Base-by-base conservation (phyloP, 352 stramenopile species). In the Pseudoperonospora humuli region DNA sequence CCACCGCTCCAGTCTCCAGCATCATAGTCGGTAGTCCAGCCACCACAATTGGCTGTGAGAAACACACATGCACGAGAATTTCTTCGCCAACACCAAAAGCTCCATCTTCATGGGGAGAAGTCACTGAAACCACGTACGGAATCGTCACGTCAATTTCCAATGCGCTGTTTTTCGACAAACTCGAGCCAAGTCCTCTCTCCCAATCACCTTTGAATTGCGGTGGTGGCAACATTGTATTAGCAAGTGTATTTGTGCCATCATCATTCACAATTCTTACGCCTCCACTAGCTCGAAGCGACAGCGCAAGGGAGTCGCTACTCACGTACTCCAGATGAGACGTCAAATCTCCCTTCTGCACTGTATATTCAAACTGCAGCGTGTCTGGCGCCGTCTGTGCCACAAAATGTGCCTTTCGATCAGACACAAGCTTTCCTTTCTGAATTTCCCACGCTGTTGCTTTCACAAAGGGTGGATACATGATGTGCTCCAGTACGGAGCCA, bases 51-150 rank as follows among this genome's bases (percentile, higher is more conserved):
- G 82, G 61, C 7, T 72, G 44, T 0, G 75, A 84, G 28, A 91
- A 92, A n/a, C 42, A n/a, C 1, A 93, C 70, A n/a, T 75, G 64
- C 13, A 93, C 67, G 28, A 75, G 21, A 41, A 92, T 83, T 19
- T 66, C 55, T 48, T 88, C 57, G 20, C 82, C 82, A 18, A 86
- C 80, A 1, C 72, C 75, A 41, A 86, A 91, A 10, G 70, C 82
- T 1, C 75, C 75, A 27, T 88, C 70, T 5, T 18, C 50, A 24
- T 85, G 66, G 0, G 66, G 60, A 5, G 79, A 87, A 10, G 56
- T 86, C 15, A 92, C 66, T 2, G 33, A 53, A 0, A 50, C 73
- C 3, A 93, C 58, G 1, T 29, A 50, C 0, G 81, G 78, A 37
- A 50, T 43, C 0, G 50, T 67, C 8, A 75, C 76, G 37, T 91